A percentile compares a stretch with the other conserved stretches of the same genome.
Evolutionary conservation across 305 asterid genomes (phyloP).

Genomic region (Fraxinus sp.): DNA sequence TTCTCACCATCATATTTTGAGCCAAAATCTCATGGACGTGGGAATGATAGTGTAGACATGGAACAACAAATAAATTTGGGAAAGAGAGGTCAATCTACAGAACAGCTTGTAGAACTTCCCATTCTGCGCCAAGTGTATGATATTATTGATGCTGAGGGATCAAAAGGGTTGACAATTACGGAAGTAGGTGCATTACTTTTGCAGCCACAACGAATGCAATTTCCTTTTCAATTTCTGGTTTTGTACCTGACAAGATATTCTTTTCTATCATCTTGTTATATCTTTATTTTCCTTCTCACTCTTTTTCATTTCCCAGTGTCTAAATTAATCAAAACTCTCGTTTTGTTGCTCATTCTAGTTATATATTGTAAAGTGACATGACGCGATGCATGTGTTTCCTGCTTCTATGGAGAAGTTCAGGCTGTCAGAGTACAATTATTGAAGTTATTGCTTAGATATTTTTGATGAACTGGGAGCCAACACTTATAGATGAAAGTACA

Average conservation of each 20-base stretch:
- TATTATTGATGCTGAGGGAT: conserved; percentile 81
- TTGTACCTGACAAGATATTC: conserved; percentile 8
- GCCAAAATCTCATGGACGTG: conserved; percentile 50
- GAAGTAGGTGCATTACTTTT: conserved; percentile 55
- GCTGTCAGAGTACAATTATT: conserved; percentile 10
- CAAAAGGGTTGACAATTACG: conserved; percentile 66
- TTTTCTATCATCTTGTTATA: conserved; percentile 15
- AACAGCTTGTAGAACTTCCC: conserved; percentile 82
- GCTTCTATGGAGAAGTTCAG: neutral
- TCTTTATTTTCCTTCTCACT: neutral
- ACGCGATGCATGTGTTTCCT: neutral
- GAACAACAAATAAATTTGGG: conserved; percentile 46
- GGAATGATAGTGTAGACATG: conserved; percentile 36
- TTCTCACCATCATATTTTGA: conserved; percentile 75
- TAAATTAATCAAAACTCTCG: conserved; percentile 3
- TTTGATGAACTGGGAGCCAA: conserved; percentile 7
- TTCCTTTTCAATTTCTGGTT: neutral
- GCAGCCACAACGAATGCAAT: conserved; percentile 17
- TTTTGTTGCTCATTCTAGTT: conserved; percentile 4
- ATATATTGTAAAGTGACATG: neutral
- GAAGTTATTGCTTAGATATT: conserved; percentile 8
- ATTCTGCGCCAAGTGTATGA: conserved; percentile 82
- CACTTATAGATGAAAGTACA: neutral
- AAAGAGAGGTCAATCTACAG: conserved; percentile 71
- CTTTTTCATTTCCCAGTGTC: conserved; percentile 9